Conservation (phyloP, 2,329 filamentous ascomycete species). For the Aschersonia sp. region DNA sequence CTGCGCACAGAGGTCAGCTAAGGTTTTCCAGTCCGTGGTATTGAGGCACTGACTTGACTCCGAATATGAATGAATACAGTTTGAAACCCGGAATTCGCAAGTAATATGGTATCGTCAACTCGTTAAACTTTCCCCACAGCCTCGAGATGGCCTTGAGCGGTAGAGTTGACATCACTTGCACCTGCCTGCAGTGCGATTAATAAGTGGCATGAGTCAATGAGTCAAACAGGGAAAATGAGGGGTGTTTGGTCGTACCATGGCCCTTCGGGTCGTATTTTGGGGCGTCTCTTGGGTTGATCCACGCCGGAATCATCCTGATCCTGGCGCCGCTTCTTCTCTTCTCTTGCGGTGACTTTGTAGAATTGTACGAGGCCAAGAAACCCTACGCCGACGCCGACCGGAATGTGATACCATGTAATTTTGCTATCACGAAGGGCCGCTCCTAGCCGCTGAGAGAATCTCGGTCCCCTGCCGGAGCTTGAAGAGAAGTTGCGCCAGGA, state of each 20-base stretch:
- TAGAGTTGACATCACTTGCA: constrained; percentile 85
- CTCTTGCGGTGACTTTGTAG: constrained; percentile 53
- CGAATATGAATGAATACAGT: constrained; percentile 80
- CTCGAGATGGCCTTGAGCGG: constrained; percentile 83
- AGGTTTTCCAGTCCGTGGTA: constrained; percentile 7
- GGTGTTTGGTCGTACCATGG: constrained; percentile 46
- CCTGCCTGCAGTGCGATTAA: constrained; percentile 42
- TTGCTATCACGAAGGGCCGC: constrained; percentile 35
- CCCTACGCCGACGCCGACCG: constrained; percentile 69
- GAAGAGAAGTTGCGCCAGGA: constrained; percentile 17
- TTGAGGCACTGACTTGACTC: constrained; percentile 48
- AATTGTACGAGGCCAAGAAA: constrained; percentile 75
- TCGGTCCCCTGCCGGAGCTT: constrained; percentile 27
- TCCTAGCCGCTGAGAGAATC: constrained; percentile 36
- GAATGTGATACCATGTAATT: constrained; percentile 83
- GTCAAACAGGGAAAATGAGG: neutral
- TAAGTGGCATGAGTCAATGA: neutral
- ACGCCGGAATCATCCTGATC: constrained; percentile 27
- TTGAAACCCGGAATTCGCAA: constrained; percentile 81
- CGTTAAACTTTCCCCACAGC: constrained; percentile 84
- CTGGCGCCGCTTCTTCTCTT: constrained; percentile 33
- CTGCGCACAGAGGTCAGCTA: constrained; percentile 20
- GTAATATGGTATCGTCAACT: constrained; percentile 75
- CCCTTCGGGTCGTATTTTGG: constrained; percentile 62
- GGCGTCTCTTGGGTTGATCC: constrained; percentile 30